Evolutionary conservation across 352 stramenopile species (phyloP).

Genomic region (Aphanomyces astaci): DNA sequence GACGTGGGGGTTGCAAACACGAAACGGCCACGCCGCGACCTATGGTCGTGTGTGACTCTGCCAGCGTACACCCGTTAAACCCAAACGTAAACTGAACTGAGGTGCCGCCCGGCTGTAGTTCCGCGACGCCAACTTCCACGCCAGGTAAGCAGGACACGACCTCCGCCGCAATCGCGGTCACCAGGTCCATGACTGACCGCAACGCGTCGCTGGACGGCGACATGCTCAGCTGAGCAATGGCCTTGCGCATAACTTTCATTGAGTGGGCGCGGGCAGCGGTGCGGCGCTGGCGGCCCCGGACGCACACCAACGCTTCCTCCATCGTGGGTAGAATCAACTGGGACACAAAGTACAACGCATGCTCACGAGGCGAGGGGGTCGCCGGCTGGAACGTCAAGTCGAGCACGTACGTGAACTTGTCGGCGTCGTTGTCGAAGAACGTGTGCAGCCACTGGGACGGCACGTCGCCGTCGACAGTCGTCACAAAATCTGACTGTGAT

Average conservation of each 20-base stretch:
- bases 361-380: neutral
- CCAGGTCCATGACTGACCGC: slow-evolving; percentile 37
- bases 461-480: neutral
- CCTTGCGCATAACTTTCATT: slow-evolving; percentile 23
- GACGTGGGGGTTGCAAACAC: slow-evolving; percentile 38
- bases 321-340: slow-evolving; percentile 2
- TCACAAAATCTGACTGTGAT: neutral
- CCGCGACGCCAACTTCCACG: slow-evolving; percentile 44
- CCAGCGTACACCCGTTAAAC: slow-evolving; percentile 32
- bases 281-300: slow-evolving; percentile 45
- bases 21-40: slow-evolving; percentile 48
- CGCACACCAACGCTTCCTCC: slow-evolving; percentile 30
- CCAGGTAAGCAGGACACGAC: slow-evolving; percentile 44
- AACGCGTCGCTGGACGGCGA: slow-evolving; percentile 49
- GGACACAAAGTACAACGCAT: neutral
- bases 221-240: slow-evolving; percentile 37
- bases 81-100: slow-evolving; percentile 50
- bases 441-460: slow-evolving; percentile 1
- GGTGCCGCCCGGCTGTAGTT: slow-evolving; percentile 39
- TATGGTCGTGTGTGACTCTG: slow-evolving; percentile 25
- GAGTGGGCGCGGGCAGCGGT: slow-evolving; percentile 29
- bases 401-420: slow-evolving; percentile 5
- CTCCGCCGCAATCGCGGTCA: slow-evolving; percentile 37
- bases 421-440: neutral
- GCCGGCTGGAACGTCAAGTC: slow-evolving; percentile 5